A percentile compares a stretch with the other conserved stretches of the same genome.
phyloP scores from a whole-genome alignment of 129 eudicot genomes.

The Escallonia rubra region DNA sequence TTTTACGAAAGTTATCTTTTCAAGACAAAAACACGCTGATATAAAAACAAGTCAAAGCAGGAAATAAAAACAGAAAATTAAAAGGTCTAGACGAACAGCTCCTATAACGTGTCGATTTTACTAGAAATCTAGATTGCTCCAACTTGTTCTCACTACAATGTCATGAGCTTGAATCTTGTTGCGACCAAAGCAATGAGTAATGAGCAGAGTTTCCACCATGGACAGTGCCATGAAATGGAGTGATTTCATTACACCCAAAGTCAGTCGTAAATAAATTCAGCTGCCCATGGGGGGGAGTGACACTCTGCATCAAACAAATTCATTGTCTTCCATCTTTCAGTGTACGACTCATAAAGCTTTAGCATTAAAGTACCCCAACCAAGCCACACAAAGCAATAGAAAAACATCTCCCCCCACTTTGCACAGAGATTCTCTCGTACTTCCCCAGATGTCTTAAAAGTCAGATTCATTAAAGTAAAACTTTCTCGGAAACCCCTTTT shows the following conservation, averaged over 20 bases:
- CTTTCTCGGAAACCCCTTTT: background rate
- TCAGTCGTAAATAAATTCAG: conserved; percentile 1
- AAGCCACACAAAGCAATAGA: background rate
- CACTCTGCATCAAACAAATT: conserved; percentile 3
- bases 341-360: background rate
- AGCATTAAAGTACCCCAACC: background rate
- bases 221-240: background rate
- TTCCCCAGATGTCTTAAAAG: conserved; percentile 1
- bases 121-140: no score
- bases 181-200: background rate
- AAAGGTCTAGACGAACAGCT: no score
- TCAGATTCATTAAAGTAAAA: background rate
- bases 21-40: no score
- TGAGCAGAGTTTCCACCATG: background rate
- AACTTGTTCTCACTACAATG: no score
- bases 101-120: no score
- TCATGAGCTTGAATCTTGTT: background rate
- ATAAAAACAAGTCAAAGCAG: no score
- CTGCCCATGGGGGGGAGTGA: conserved; percentile 1
- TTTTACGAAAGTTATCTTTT: no score
- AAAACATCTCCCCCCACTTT: background rate
- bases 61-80: no score
- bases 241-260: background rate
- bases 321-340: conserved; percentile 7
- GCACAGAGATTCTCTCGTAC: conserved; percentile 10